Percentiles rank a stretch among this genome's conserved stretches.
phyloP scores from a whole-genome alignment of 352 stramenopile species.

The Globisporangium echinulatum region DNA sequence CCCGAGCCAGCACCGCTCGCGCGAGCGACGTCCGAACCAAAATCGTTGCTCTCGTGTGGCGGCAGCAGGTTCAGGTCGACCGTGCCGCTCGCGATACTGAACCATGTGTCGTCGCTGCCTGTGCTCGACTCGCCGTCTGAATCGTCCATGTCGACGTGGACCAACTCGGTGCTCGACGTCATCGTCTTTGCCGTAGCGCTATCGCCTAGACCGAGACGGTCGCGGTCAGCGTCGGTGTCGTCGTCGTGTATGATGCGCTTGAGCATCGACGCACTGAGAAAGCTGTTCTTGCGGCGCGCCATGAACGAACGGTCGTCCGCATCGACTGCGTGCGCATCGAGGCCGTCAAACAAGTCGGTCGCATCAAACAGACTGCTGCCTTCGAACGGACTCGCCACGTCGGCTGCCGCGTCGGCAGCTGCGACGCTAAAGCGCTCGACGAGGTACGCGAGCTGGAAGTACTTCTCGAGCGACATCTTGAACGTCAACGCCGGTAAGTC shows the following conservation, averaged over 20 bases:
- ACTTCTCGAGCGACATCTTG: conserved; percentile 83
- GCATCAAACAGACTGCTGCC: conserved; percentile 13
- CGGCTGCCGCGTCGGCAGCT: background rate
- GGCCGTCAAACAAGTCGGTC: conserved; percentile 14
- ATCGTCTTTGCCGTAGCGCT: conserved; percentile 1
- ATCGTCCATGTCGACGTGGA: conserved; percentile 24
- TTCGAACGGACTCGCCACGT: conserved; percentile 8
- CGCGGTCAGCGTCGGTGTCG: conserved; percentile 18
- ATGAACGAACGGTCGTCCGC: conserved; percentile 20
- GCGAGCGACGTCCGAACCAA: background rate
- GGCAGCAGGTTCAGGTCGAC: conserved; percentile 24
- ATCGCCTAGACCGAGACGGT: too few relatives aligned
- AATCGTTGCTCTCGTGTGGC: conserved; percentile 1
- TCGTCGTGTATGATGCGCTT: conserved; percentile 46
- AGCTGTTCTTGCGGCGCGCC: conserved; percentile 20
- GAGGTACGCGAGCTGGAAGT: conserved; percentile 62
- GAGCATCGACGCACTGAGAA: conserved; percentile 44
- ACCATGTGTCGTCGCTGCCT: conserved; percentile 86
- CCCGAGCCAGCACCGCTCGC: background rate
- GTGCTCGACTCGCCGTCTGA: conserved; percentile 63
- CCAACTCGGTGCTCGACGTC: conserved; percentile 10
- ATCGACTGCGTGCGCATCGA: conserved; percentile 17
- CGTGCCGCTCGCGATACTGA: conserved; percentile 77
- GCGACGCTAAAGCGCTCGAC: conserved; percentile 51
- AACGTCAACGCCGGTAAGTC: conserved; percentile 79